Conservation (phyloP, 805 yeast genomes). For the Candida caryicola region DNA sequence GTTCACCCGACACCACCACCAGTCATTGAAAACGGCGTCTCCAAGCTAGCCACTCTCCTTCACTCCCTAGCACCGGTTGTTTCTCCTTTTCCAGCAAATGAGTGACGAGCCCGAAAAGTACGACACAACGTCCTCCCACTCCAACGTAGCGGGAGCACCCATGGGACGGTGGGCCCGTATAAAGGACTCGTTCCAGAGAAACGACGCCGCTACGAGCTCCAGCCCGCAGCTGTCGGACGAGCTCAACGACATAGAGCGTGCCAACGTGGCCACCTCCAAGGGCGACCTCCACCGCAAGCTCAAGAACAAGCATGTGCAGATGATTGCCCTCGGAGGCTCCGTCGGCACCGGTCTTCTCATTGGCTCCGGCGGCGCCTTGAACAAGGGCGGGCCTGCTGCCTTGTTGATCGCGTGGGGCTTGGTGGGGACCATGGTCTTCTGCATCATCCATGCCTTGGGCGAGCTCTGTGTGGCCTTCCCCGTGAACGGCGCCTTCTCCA, state of each 20-base stretch:
- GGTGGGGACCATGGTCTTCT: constrained; percentile 56
- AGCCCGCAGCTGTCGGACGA: neutral
- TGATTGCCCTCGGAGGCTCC: constrained; percentile 30
- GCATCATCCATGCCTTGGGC: constrained; percentile 62
- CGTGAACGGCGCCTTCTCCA: constrained; percentile 38
- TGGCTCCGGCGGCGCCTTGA: constrained; percentile 48
- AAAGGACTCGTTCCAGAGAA: constrained; percentile 31
- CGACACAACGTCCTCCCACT: constrained; percentile 3
- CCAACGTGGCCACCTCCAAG: constrained; percentile 29
- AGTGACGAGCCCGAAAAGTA: constrained; percentile 1
- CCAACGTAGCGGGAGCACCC: neutral
- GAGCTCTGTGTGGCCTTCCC: constrained; percentile 55
- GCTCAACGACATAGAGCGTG: constrained; percentile 30
- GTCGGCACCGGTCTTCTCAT: constrained; percentile 36
- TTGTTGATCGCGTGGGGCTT: constrained; percentile 54
- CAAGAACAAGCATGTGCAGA: constrained; percentile 22
- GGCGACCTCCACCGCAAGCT: constrained; percentile 23
- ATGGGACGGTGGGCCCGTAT: constrained; percentile 17
- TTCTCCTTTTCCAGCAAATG: no score
- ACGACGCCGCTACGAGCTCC: constrained; percentile 17
- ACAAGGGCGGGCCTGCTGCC: constrained; percentile 43
- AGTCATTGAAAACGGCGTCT: no score
- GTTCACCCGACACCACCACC: no score
- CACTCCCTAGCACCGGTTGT: no score
- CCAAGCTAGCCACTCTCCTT: no score